Percentiles rank a stretch among this genome's conserved stretches.
phyloP scores from a whole-genome alignment of 176 grass and related monocot species.

The Oryza punctata region DNA sequence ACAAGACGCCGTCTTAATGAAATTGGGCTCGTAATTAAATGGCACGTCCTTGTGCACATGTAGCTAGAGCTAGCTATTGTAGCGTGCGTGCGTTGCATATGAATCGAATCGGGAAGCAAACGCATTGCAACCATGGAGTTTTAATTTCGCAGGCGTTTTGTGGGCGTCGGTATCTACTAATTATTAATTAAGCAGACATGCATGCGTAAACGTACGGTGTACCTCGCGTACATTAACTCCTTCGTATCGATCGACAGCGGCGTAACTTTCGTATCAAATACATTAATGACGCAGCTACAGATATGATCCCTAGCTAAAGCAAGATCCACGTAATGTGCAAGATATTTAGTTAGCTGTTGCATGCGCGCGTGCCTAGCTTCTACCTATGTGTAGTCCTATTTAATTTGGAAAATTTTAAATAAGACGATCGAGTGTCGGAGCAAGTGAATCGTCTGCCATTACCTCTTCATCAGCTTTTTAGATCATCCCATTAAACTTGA shows the following conservation, averaged over 20 bases:
- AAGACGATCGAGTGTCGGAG: no score
- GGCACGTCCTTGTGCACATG: background rate
- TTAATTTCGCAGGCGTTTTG: no score
- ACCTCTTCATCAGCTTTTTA: no score
- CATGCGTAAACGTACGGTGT: background rate
- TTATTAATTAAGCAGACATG: background rate
- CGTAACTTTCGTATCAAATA: slow-evolving; percentile 30
- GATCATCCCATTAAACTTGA: no score
- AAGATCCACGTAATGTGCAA: slow-evolving; percentile 36
- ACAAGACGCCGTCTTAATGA: background rate
- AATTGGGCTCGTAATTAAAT: background rate
- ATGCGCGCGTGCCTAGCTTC: background rate
- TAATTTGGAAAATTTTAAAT: background rate
- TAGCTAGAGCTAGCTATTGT: background rate
- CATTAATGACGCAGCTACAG: slow-evolving; percentile 27
- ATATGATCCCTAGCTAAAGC: slow-evolving; percentile 25
- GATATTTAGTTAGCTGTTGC: background rate
- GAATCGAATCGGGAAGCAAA: background rate
- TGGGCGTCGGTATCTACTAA: background rate
- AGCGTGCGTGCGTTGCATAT: background rate
- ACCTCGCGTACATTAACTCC: background rate
- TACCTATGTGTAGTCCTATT: background rate
- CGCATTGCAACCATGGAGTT: background rate
- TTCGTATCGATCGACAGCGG: background rate
- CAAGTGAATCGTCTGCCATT: no score